Conservation (phyloP, 768 basidiomycete species). For the Pisolithus orientalis region DNA sequence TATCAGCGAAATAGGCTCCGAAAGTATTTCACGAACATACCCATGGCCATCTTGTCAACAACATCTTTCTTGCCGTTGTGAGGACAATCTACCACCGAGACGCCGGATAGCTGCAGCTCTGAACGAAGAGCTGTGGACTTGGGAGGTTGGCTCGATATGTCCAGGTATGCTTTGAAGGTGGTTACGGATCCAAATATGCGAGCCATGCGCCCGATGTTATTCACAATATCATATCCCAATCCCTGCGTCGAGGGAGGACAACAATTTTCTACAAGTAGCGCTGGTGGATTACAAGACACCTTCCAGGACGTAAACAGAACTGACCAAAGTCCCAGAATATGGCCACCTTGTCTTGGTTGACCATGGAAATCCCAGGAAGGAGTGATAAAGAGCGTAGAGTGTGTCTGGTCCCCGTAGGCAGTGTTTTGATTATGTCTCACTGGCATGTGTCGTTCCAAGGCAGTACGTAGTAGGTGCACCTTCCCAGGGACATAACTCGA, state of each 20-base stretch:
- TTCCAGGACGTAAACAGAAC: conserved; percentile 1
- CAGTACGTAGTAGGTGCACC: conserved; percentile 12
- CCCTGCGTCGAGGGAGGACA: conserved; percentile 24
- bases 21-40: background rate
- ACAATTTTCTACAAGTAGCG: conserved; percentile 25
- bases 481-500: background rate
- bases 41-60: conserved; percentile 35
- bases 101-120: conserved; percentile 39
- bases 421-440: background rate
- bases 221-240: conserved; percentile 37
- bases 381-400: background rate
- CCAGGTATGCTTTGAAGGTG: conserved; percentile 49
- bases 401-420: background rate
- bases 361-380: conserved; percentile 24
- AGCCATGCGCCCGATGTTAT: conserved; percentile 41
- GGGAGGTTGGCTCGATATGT: conserved; percentile 34
- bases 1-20: conserved; percentile 1
- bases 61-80: conserved; percentile 31
- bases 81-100: conserved; percentile 34
- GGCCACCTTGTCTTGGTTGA: conserved; percentile 32
- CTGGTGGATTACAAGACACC: conserved; percentile 5
- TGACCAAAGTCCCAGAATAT: conserved; percentile 36
- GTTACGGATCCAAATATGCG: conserved; percentile 41
- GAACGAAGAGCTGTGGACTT: conserved; percentile 33
- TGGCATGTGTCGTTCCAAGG: conserved; percentile 3